A percentile compares a stretch with the other conserved stretches of the same genome.
phyloP scores from a whole-genome alignment of 2,329 filamentous ascomycete species.

The Penicillium sp. region DNA sequence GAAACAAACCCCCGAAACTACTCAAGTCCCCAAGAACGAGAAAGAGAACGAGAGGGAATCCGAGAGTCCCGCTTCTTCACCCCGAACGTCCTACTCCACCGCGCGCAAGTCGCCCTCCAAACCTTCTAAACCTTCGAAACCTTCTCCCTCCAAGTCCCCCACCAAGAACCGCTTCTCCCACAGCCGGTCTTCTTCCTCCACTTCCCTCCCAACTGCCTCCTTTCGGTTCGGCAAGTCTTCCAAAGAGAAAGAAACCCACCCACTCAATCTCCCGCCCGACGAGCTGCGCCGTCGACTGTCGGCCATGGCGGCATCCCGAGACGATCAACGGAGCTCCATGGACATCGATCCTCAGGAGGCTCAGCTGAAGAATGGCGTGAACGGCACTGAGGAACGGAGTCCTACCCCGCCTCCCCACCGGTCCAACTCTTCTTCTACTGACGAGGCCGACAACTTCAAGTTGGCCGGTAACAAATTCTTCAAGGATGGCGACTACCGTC shows the following conservation, averaged over 20 bases:
- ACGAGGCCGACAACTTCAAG: constrained; percentile 91
- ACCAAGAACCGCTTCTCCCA: constrained; percentile 27
- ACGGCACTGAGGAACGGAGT: constrained; percentile 37
- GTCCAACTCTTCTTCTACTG: constrained; percentile 50
- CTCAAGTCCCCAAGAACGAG: not conserved
- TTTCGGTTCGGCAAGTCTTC: constrained; percentile 35
- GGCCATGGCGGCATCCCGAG: constrained; percentile 50
- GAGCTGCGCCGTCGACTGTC: constrained; percentile 72
- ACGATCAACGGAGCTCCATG: constrained; percentile 62
- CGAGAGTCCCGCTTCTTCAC: constrained; percentile 38
- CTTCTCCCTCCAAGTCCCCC: constrained; percentile 20
- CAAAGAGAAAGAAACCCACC: constrained; percentile 66
- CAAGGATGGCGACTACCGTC: constrained; percentile 85
- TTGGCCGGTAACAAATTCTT: constrained; percentile 93
- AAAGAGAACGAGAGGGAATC: constrained; percentile 5
- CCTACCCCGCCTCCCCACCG: constrained; percentile 49
- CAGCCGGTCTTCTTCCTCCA: constrained; percentile 34
- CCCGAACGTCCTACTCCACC: constrained; percentile 34
- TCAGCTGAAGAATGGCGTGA: constrained; percentile 34
- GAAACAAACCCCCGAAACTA: constrained; percentile 8
- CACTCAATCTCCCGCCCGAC: constrained; percentile 85
- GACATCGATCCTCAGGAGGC: constrained; percentile 67
- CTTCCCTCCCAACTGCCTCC: constrained; percentile 29
- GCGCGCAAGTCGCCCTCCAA: constrained; percentile 25
- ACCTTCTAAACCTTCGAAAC: constrained; percentile 10